Base-by-base conservation (phyloP, 768 basidiomycete species). In the Leccinum subgranulosum region DNA sequence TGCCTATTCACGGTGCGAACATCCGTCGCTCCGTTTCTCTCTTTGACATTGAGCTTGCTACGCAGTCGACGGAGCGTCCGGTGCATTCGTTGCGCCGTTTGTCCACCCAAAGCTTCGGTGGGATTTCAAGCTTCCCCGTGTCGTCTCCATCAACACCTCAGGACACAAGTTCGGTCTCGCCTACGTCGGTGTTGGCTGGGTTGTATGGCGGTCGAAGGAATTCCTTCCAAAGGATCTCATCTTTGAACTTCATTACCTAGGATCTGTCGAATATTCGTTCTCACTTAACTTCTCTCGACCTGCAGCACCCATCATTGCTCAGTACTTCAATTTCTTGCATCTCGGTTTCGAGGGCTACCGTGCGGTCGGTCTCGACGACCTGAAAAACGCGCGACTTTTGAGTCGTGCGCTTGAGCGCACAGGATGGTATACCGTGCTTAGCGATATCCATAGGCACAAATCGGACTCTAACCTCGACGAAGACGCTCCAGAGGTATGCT, bases 231-330 rank as follows among this genome's bases (percentile, higher is more conserved):
- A 86, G 65, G 87, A 88, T 60, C 80, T 88, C 60, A 84, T 88
- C 62, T 88, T 88, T 57, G 86, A 80, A 67, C 73, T 81, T 23
- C 76, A 83, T 68, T 82, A 79, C 71, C 73, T 77, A 29, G 77
- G 77, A 46, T 77, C 69, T 36, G 76, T 81, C 56, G 91, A 96
- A 70, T 94, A 94, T 70, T 88, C 88, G 1, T 87, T 85, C 72
- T 84, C 83, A 19, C 74, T 83, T 56, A 83, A 84, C 72, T 84
- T 83, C 69, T 84, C 82, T 49, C 81, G 83, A 15, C 80, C 84
- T 14, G 82, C 83, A 36, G 81, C 82, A 50, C 84, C 84, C 4
- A 81, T 84, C 62, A 77, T 85, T 53, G 81, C 76, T 21, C 84
- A 84, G 66, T 87, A 79, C 74, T 86, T 83, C 74, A 85, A 81